Evolutionary conservation across 495 filamentous ascomycete species (phyloP), one percentile per base, ranked within the genome.

Genomic region (Halenospora varia): DNA sequence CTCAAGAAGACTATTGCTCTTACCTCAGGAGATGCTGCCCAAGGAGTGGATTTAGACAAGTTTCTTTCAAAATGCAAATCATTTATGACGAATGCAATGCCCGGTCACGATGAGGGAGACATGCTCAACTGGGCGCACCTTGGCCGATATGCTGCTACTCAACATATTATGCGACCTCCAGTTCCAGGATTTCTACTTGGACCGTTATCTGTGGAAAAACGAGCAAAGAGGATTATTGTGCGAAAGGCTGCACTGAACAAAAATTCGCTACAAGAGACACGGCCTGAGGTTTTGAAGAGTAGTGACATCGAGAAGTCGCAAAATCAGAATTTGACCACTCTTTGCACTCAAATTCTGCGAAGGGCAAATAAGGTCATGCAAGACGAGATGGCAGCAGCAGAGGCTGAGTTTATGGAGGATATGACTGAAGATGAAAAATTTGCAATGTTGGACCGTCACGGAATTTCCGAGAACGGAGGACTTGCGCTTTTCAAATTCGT

Each of bases 21-120:
- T 10, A 85, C 85, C 2, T 72, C 87, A 1, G 93, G 92, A 8
- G 84, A 86, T 55, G 65, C 77, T 3, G 77, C 79, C 6, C 81
- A 84, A 29, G 88, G 91, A 2, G 74, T 98, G 22, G 95, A 98
- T 63, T 80, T 95, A 0, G 93, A 97, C 61, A 90, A 96, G 59
- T 97, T 97, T 65, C 86, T 97, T 9, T 88, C 88, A 0, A 96
- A 95, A 68, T 93, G 88, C 67, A 89, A 95, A 47, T 80, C 78
- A 1, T 97, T 86, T 67, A 98, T 98, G 95, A 80, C 82, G 13
- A n/a, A n/a, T n/a, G n/a, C n/a, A n/a, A n/a, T n/a, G n/a, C n/a
- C n/a, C n/a, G n/a, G n/a, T n/a, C n/a, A 84, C 19, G 82, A 87
- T 54, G 80, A 85, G 23, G 88, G 86, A 24, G 91, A 96, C 57